Base-by-base conservation (phyloP, 345 rosid species). In the Hibiscus tridactylites region DNA sequence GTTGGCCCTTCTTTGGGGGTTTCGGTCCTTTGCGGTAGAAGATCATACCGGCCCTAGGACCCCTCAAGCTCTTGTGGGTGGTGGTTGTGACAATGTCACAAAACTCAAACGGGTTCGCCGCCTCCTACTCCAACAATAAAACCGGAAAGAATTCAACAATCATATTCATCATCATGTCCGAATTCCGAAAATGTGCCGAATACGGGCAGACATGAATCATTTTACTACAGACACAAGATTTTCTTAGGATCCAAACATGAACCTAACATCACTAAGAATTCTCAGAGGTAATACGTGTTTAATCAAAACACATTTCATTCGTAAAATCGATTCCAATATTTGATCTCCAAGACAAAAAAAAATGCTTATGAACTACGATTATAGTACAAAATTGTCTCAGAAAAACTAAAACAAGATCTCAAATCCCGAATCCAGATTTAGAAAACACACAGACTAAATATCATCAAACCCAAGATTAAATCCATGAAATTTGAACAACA, bases 21-120 rank as follows among this genome's bases (percentile, higher is more conserved):
- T 91, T 96, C 31, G 96, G 96, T 0, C 99, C 99, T 88, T 90
- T 96, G 79, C 96, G 78, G 83, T 86, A 96, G 87, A 96, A 92
- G 81, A 96, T 96, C 99, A 96, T 96, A 74, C 99, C 99, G 37
- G 99, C 97, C 74, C 99, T 90, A 0, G 99, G 99, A 74, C 99
- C 99, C 80, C 98, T 89, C 90, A 21, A 21, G 24, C 24, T 21
- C 24, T 21, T 21, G 24, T 21, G 24, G 24, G 24, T 21, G 24
- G 24, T 96, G 73, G 99, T 96, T 26, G 99, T 96, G 79, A 96
- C 99, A 63, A 96, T 84, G 84, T 96, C 97, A 84, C 98, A 96
- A 80, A 68, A 88, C 75, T 92, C 99, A 44, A 96, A 92, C 0
- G 98, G 99, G 82, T 88, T 88, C 12, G 89, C 88, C 46, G 97